Evolutionary conservation across 805 yeast species (phyloP), one percentile per base, ranked within the genome.

Genomic region (Schwanniomyces occidentalis): DNA sequence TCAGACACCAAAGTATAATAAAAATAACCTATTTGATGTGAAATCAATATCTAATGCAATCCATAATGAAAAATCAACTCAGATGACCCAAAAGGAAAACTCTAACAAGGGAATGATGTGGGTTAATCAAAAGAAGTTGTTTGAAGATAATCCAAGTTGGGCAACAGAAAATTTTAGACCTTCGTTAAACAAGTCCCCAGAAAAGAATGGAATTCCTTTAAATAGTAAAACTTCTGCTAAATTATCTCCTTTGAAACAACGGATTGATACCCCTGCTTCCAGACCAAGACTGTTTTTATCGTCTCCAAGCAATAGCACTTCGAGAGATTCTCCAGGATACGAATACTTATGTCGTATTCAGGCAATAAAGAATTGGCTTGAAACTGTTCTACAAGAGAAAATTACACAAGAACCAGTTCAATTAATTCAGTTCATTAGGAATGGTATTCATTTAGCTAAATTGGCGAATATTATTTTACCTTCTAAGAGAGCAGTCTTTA

Each of bases 401-500:
- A 67, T 86, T 8, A 76, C 82, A 0, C 65, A 62, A 24, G 60
- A 78, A 0, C 80, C 79, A 2, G 65, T 73, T 4, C 76, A 80
- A 27, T 62, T 86, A 28, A 73, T 85, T 23, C 78, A 83, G 29
- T 75, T 79, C 24, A 62, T 93, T 18, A 72, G 90, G 44, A 84
- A 91, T 61, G 99, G 99, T 44, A 89, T 90, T 2, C 69, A 80
- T 27, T 64, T 93, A 22, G 97, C 97, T 2, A 80, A 85, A 51
- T 59, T 91, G 26, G 80, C 95, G 6, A 76, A 78, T 46, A 73
- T 69, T 2, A 79, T 93, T 35, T 77, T 83, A 30, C 91, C 96
- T 0, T 71, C 76, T 0, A 63, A 34, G 80, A 80, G 31, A 65
- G 69, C 45, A 58, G 76, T 56, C 54, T 84, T 75, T 49, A 78